Evolutionary conservation across 2,329 filamentous ascomycete genomes (phyloP), one percentile per base, ranked within the genome.

Genomic region (Stachybotrys chartarum): DNA sequence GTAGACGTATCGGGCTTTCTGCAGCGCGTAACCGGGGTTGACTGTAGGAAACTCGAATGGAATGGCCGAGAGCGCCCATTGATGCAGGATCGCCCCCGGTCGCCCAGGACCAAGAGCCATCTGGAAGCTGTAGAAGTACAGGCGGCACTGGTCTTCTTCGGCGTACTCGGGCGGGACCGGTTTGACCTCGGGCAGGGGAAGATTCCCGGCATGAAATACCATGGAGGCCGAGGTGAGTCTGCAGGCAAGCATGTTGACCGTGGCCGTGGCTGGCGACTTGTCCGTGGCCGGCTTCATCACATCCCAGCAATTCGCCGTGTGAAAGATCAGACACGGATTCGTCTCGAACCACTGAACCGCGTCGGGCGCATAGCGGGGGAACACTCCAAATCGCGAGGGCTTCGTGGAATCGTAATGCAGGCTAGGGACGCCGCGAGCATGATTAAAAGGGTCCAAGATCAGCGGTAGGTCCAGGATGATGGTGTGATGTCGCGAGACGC

Each of bases 221-320:
- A 88, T 67, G 0, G 82, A 81, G 0, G 84, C 82, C 3, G 84
- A 86, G 1, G 84, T 89, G 47, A 88, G 72, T 4, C 87, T 80
- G 59, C 86, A 89, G 1, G 80, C 82, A 1, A 90, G 73, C 63
- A 90, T 78, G 61, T 85, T 84, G 5, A 89, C 82, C 1, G 52
- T 56, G 0, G 1, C n/a, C 1, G 30, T 30, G 1, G 17, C 30
- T 0, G 50, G 7, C 1, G 10, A 18, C 6, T 30, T n/a, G 0
- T 8, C 30, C 12, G 55, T 56, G 5, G 31, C 50, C 7, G 50
- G 32, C 6, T 7, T 45, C 30, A 30, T 45, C 32, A 45, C 39
- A 53, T 88, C 84, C 87, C 86, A 90, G 1, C 82, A 81, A 60
- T 88, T 89, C 1, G 84, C 86, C 0, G 85, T 87, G 62, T 90